A percentile compares a stretch with the other conserved stretches of the same genome.
Conservation (phyloP, 805 yeast species). For the Jamesozyma rosinii region DNA sequence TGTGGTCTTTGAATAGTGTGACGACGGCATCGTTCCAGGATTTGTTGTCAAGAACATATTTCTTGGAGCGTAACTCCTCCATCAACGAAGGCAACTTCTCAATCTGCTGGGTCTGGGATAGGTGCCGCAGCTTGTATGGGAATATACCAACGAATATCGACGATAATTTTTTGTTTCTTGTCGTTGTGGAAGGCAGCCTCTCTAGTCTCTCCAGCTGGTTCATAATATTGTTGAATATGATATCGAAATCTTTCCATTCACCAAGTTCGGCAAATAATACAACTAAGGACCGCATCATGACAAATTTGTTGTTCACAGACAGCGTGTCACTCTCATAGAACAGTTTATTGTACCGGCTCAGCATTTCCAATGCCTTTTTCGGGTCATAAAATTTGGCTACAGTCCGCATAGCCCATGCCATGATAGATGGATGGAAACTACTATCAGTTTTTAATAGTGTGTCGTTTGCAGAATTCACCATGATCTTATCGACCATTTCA, state of each 20-base stretch:
- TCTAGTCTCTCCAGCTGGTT: slow-evolving; percentile 13
- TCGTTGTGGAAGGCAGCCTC: slow-evolving; percentile 17
- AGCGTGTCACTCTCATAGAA: slow-evolving; percentile 20
- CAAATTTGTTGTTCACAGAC: slow-evolving; percentile 20
- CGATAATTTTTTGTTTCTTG: slow-evolving; percentile 14
- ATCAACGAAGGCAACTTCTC: slow-evolving; percentile 16
- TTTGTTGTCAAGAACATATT: slow-evolving; percentile 26
- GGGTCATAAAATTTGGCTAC: slow-evolving; percentile 28
- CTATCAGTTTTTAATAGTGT: slow-evolving; percentile 16
- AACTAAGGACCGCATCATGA: slow-evolving; percentile 27
- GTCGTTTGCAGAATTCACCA: slow-evolving; percentile 21
- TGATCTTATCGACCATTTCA: slow-evolving; percentile 25
- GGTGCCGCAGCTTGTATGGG: slow-evolving; percentile 17
- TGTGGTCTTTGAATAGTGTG: slow-evolving; percentile 19
- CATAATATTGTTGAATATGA: slow-evolving; percentile 15
- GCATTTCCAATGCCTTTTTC: slow-evolving; percentile 26
- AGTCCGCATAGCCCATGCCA: slow-evolving; percentile 31
- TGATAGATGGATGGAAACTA: slow-evolving; percentile 27
- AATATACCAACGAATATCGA: slow-evolving; percentile 18
- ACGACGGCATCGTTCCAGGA: slow-evolving; percentile 28
- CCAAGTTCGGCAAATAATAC: slow-evolving; percentile 27
- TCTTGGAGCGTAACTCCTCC: slow-evolving; percentile 16
- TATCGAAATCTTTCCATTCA: slow-evolving; percentile 27
- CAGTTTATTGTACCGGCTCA: slow-evolving; percentile 26
- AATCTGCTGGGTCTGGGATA: slow-evolving; percentile 11